A percentile compares a stretch with the other conserved stretches of the same genome.
These are phyloP conservation scores for Trichophyton simii DNA, from an alignment of 2,329 filamentous ascomycete genomes.

Conservation along the genomic window DNA sequence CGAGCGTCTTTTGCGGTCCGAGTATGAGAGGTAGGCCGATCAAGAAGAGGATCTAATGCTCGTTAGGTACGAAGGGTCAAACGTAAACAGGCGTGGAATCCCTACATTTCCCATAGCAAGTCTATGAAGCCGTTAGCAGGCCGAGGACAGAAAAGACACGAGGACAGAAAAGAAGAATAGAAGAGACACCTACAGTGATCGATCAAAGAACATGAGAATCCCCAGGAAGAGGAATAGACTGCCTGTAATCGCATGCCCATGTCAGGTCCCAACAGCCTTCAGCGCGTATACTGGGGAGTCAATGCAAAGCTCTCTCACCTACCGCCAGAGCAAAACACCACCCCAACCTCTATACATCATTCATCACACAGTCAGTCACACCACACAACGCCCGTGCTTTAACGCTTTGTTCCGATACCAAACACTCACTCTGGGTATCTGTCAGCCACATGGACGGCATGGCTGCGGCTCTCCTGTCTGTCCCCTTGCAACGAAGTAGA, in stretches of 20 bases:
- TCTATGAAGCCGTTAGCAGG: slow-evolving; percentile 35
- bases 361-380: background rate
- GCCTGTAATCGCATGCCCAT: slow-evolving; percentile 42
- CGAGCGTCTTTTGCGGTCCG: slow-evolving; percentile 74
- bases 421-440: slow-evolving; percentile 74
- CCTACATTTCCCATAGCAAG: slow-evolving; percentile 90
- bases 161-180: background rate
- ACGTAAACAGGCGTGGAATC: slow-evolving; percentile 19
- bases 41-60: slow-evolving; percentile 77
- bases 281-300: background rate
- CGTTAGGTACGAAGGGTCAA: slow-evolving; percentile 3
- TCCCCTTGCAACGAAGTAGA: background rate
- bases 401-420: background rate
- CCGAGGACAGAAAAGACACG: background rate
- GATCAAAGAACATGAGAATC: slow-evolving; percentile 94
- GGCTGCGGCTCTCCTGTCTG: slow-evolving; percentile 9
- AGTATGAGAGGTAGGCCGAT: slow-evolving; percentile 94
- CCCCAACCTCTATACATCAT: slow-evolving; percentile 63
- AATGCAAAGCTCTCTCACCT: slow-evolving; percentile 36
- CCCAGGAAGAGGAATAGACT: slow-evolving; percentile 90
- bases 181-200: slow-evolving; percentile 60
- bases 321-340: slow-evolving; percentile 96
- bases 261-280: background rate
- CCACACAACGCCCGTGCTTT: too few relatives aligned
- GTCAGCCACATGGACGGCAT: slow-evolving; percentile 94